phyloP scores from a whole-genome alignment of 73 alveolate genomes.

The Paramecium sexaurelia region DNA sequence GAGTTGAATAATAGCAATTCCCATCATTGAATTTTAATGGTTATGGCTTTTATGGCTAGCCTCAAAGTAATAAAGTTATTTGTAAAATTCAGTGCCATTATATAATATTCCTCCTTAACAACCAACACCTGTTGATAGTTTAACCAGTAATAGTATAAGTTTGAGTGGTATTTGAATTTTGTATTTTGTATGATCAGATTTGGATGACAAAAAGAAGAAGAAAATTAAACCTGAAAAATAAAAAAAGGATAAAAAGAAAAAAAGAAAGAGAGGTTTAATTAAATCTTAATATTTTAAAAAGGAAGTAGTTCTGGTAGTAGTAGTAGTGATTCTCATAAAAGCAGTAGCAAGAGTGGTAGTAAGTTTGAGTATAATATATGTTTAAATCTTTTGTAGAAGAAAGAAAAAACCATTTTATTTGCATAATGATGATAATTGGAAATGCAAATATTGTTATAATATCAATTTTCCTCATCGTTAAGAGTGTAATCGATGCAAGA shows the following conservation, averaged over 20 bases:
- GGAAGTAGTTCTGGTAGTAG: slow-evolving; percentile 26
- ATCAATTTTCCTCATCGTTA: slow-evolving; percentile 27
- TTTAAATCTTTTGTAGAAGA: background rate
- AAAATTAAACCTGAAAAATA: background rate
- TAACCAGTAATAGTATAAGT: slow-evolving; percentile 1
- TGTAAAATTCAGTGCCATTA: slow-evolving; percentile 16
- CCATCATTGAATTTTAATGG: background rate
- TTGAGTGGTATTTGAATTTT: slow-evolving; percentile 10
- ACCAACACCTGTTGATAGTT: slow-evolving; percentile 1
- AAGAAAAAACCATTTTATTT: background rate
- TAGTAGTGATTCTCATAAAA: background rate
- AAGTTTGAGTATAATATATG: background rate
- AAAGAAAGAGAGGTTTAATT: slow-evolving; percentile 12
- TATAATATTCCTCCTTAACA: background rate
- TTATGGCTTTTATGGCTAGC: background rate
- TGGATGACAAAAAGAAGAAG: background rate
- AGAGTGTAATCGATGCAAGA: slow-evolving; percentile 19
- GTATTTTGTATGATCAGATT: background rate
- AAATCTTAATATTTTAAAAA: background rate
- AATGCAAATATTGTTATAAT: slow-evolving; percentile 30
- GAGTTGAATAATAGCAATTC: background rate
- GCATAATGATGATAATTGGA: slow-evolving; percentile 40
- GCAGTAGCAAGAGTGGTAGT: background rate
- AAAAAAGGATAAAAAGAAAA: slow-evolving; percentile 12
- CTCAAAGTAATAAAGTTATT: background rate